A percentile compares a stretch with the other conserved stretches of the same genome.
These are phyloP conservation scores for Parachaetomium inaequale DNA, from an alignment of 495 filamentous ascomycete species.

Conservation along the genomic window DNA sequence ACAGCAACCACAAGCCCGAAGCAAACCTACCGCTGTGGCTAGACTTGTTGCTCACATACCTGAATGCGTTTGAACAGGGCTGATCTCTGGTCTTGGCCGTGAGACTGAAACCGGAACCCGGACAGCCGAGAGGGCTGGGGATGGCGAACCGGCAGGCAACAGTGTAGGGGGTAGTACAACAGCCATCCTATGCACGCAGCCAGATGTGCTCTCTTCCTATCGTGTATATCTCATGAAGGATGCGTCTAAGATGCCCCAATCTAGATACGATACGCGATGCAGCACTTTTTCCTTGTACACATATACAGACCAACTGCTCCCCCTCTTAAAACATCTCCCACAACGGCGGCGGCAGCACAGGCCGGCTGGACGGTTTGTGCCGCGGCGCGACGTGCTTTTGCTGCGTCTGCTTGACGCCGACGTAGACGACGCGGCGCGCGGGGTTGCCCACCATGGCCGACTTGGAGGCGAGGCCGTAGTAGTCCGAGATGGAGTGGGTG, in stretches of 20 bases:
- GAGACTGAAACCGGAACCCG: too few species aligned
- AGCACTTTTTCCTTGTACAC: neutral
- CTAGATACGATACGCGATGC: conserved; percentile 8
- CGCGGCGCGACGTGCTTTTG: conserved; percentile 21
- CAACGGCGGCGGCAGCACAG: conserved; percentile 29
- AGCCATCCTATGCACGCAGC: neutral
- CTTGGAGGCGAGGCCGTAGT: conserved; percentile 87
- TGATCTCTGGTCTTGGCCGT: too few species aligned
- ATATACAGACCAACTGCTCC: neutral
- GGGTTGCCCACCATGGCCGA: conserved; percentile 74
- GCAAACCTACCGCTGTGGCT: too few species aligned
- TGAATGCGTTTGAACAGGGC: too few species aligned
- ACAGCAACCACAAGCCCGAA: too few species aligned
- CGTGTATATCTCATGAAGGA: neutral
- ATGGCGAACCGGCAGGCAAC: neutral
- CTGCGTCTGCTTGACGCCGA: conserved; percentile 61
- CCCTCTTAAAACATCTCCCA: conserved; percentile 34
- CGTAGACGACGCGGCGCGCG: conserved; percentile 78
- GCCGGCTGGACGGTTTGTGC: conserved; percentile 10
- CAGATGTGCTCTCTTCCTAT: neutral
- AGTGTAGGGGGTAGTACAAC: neutral
- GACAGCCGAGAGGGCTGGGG: too few species aligned
- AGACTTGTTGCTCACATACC: too few species aligned
- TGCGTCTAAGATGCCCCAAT: conserved; percentile 7
- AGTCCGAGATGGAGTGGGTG: conserved; percentile 85